Evolutionary conservation across 768 basidiomycete species (phyloP).

Genomic region (Agaricus subrufescens): DNA sequence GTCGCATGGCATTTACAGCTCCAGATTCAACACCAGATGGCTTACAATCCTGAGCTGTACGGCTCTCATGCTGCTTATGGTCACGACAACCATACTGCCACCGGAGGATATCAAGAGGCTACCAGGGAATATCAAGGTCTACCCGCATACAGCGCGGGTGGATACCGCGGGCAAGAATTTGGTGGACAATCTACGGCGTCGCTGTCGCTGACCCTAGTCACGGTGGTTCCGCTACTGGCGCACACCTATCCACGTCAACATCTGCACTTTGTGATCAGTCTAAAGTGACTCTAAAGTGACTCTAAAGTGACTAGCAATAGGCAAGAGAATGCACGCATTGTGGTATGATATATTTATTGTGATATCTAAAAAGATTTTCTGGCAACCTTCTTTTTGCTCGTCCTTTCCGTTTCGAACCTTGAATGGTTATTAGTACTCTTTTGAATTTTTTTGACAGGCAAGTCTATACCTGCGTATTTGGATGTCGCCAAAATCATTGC

Average conservation of each 20-base stretch:
- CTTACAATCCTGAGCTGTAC: constrained; percentile 40
- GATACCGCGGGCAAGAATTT: constrained; percentile 18
- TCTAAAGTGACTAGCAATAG: constrained; percentile 1
- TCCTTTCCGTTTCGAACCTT: too few species aligned
- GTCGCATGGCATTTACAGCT: constrained; percentile 34
- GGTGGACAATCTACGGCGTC: constrained; percentile 13
- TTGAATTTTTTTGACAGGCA: too few species aligned
- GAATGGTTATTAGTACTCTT: too few species aligned
- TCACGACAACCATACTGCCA: constrained; percentile 11
- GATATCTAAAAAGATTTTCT: constrained; percentile 21
- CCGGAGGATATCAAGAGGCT: constrained; percentile 24
- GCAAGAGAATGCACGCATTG: constrained; percentile 15
- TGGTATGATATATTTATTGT: constrained; percentile 29
- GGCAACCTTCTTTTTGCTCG: too few species aligned
- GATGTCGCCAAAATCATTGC: too few species aligned
- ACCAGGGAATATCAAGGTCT: constrained; percentile 28
- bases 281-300: background rate
- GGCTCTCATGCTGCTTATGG: constrained; percentile 34
- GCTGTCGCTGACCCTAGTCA: constrained; percentile 15
- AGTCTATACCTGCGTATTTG: too few species aligned
- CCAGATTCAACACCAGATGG: constrained; percentile 33
- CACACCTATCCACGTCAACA: background rate
- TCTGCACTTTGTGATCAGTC: background rate
- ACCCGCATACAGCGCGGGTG: background rate
- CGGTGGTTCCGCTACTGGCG: background rate